Evolutionary conservation across 2,329 filamentous ascomycete genomes (phyloP), one percentile per base, ranked within the genome.

Genomic region (Trichoderma sp.): DNA sequence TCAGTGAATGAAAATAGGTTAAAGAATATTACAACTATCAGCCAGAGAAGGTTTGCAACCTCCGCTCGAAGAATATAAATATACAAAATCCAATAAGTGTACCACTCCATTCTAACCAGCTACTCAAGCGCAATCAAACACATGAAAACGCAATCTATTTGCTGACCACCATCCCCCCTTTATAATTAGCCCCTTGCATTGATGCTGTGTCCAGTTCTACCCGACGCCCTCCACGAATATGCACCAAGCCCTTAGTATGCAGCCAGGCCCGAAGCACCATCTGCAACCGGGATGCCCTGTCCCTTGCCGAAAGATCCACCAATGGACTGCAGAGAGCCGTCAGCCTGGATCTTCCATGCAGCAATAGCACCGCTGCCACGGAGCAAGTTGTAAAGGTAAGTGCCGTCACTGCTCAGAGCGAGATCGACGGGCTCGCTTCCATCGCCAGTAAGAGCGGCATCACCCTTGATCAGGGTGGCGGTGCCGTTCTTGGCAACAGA

Each of bases 321-420:
- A 63, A 75, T 69, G 24, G 73, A 62, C 72, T 69, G 71, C 6
- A 76, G 72, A 11, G 75, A 75, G 14, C 75, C 74, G n/a, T 76
- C 71, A 9, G 36, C 18, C 61, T 73, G 71, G 61, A 76, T 74
- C 72, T 74, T 68, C 21, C 66, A 76, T 14, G 65, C 74, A 11
- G 69, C 72, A 68, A 76, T 72, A 21, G 74, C 74, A 3, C 74
- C 74, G 12, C 61, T 32, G n/a, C 74, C 74, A n/a, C 74, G 73
- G 26, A 75, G 74, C 15, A 76, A 61, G 67, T 76, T 76, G 67
- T 76, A 76, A 26, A 76, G 62, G 43, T 71, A 76, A 36, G 47
- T 56, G 2, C 74, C 74, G 47, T 76, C 74, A 21, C 63, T 61
- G 73, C 74, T 76, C 8, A 76, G 62, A 1, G 70, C 74, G 36